Evolutionary conservation across 495 filamentous ascomycete genomes (phyloP), one percentile per base, ranked within the genome.

Genomic region (Aspergillus steynii): DNA sequence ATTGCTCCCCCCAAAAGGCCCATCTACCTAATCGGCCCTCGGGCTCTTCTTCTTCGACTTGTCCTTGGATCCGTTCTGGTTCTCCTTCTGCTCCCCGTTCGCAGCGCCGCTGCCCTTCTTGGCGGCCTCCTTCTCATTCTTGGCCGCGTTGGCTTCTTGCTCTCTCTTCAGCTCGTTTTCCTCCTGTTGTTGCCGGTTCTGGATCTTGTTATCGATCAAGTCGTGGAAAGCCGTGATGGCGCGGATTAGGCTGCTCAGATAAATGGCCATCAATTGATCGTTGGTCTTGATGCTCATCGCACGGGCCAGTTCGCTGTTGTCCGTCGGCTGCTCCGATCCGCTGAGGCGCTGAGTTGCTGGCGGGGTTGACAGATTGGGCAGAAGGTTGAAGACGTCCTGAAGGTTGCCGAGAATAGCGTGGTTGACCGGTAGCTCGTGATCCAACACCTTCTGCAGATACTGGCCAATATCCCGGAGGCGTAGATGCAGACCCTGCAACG

Each of bases 221-320:
- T 99, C 95, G 74, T 99, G 95, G 87, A 98, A 99, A 14, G 95
- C 96, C 7, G 95, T 98, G 68, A 99, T 98, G 32, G 96, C 96
- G 47, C 95, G 86, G 77, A 99, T 97, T 79, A 99, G 79, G 76
- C 90, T 95, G 76, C 90, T 94, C 59, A 99, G 82, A 74, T 99
- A 99, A 71, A 99, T 98, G 46, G 93, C 86, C 87, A 99, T 97
- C 61, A 99, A 83, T 80, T 99, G 95, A 74, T 99, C 95, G 69
- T 99, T 98, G 61, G 96, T 97, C 87, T 99, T 99, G 74, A 96
- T 84, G 74, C 91, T 96, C 96, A 99, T 96, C 29, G 96, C 94
- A 48, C 93, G 83, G 12, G 91, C 89, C 58, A 99, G 80, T 71
- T 98, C 96, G 68, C 86, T 89, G 68, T 90, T 90, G 60, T 86